These are phyloP conservation scores for Eimeria falciformis DNA, from an alignment of 169 alveolate genomes.

Conservation along the genomic window DNA sequence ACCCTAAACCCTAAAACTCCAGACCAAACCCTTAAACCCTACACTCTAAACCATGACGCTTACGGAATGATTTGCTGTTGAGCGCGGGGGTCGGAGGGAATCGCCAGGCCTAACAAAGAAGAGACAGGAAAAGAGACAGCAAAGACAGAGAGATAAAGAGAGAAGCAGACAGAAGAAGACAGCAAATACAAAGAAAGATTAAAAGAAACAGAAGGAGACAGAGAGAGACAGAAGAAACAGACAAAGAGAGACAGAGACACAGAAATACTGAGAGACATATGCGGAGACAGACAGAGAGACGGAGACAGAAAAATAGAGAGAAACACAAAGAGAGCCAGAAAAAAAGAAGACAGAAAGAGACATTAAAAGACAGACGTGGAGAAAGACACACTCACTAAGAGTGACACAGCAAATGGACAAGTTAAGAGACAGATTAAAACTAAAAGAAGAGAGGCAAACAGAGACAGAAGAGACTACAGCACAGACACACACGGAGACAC, in stretches of 20 bases:
- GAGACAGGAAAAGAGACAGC: not conserved
- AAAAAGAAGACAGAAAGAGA: not conserved
- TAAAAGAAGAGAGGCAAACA: too few species aligned
- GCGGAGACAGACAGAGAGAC: not conserved
- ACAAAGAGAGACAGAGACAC: not conserved
- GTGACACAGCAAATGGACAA: too few species aligned
- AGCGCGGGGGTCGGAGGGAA: slow-evolving; percentile 7
- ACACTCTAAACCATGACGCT: not conserved
- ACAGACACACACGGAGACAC: not conserved
- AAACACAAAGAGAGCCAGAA: not conserved
- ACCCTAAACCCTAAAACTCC: not conserved
- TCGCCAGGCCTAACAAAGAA: slow-evolving; percentile 10
- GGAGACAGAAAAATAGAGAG: not conserved
- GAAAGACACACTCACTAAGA: too few species aligned
- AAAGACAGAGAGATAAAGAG: not conserved
- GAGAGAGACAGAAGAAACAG: not conserved
- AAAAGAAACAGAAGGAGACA: not conserved
- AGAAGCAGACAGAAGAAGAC: not conserved
- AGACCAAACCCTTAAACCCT: not conserved
- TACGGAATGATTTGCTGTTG: slow-evolving; percentile 7
- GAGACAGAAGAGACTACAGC: too few species aligned
- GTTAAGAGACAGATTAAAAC: too few species aligned
- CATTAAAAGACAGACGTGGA: not conserved
- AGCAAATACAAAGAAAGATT: not conserved
- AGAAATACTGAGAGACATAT: not conserved